Evolutionary conservation across 2,329 filamentous ascomycete genomes (phyloP), one percentile per base, ranked within the genome.

Genomic region (Phoma sp.): DNA sequence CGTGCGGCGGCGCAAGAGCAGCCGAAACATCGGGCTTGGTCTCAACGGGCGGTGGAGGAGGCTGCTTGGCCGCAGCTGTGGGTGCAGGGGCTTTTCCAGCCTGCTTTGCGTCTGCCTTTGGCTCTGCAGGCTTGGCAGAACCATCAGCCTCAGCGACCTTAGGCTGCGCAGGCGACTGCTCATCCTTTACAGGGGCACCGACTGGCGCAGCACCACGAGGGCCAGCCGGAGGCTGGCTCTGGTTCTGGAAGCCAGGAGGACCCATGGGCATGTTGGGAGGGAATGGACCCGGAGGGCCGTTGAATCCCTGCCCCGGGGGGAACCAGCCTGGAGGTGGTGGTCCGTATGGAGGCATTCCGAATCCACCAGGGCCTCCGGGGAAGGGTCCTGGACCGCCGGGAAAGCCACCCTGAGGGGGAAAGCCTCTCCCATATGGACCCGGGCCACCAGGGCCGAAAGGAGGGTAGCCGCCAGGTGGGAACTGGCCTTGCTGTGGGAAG

Each of bases 251-350:
- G 33, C 81, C 81, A 37, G 84, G 82, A 58, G 83, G 83, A 31
- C 84, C 85, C 57, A 84, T 82, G 21, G 83, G 84, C 71, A 84
- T 79, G 25, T 84, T 84, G 56, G 87, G 88, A 48, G 78, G 75
- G 69, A 88, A 90, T 19, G 82, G 84, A 43, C 84, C 88, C 25
- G 85, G 85, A 13, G 85, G 88, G 27, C 84, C 87, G 31, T 87
- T 88, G 64, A 92, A 95, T 24, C 87, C 88, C 75, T 91, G 90
- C 6, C 88, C 88, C 8, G 87, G 86, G 63, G 89, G 89, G 71
- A 88, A 94, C 90, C 91, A 96, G 51, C 88, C 89, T 45, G 72
- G 73, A 37, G 74, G 71, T 38, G 87, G 90, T 15, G 87, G 88
- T 60, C 89, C 90, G 73, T 92, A 96, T 1, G 89, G 68, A 33